Conservation (phyloP, 495 filamentous ascomycete species). For the Amniculicola lignicola region DNA sequence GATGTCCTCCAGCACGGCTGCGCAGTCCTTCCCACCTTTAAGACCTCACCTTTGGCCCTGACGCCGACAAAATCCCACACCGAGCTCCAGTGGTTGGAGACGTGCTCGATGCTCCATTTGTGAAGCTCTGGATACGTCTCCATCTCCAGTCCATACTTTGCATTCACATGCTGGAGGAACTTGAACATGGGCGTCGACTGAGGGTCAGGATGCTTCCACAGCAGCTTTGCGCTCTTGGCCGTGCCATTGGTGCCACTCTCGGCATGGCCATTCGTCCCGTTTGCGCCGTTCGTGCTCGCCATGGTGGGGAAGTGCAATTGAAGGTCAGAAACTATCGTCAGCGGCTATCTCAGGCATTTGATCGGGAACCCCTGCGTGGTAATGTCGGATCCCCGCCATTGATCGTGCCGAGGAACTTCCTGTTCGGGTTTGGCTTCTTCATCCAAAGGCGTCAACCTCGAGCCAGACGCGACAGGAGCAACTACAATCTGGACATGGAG, state of each 20-base stretch:
- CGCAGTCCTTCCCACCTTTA: not conserved
- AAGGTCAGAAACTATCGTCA: not conserved
- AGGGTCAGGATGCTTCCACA: slow-evolving; percentile 54
- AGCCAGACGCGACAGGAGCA: too few relatives aligned
- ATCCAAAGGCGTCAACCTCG: too few relatives aligned
- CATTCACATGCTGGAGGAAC: slow-evolving; percentile 59
- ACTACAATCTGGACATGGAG: too few relatives aligned
- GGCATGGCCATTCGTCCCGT: slow-evolving; percentile 1
- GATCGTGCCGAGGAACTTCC: too few relatives aligned
- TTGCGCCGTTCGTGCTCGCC: not conserved
- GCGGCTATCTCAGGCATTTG: slow-evolving; percentile 16
- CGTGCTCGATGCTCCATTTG: slow-evolving; percentile 77
- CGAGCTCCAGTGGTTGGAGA: slow-evolving; percentile 77
- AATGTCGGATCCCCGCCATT: not conserved
- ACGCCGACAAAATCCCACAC: slow-evolving; percentile 80
- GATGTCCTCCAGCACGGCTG: slow-evolving; percentile 3
- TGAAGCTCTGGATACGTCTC: slow-evolving; percentile 67
- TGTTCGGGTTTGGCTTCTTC: too few relatives aligned
- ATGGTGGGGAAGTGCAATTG: not conserved
- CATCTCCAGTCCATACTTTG: slow-evolving; percentile 62
- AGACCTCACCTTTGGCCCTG: slow-evolving; percentile 46
- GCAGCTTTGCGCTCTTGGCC: slow-evolving; percentile 9
- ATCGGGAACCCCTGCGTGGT: not conserved
- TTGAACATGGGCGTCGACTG: slow-evolving; percentile 36
- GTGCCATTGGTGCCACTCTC: slow-evolving; percentile 20